Base-by-base conservation (phyloP, 2,329 filamentous ascomycete genomes). In the Penicillium thymicola region DNA sequence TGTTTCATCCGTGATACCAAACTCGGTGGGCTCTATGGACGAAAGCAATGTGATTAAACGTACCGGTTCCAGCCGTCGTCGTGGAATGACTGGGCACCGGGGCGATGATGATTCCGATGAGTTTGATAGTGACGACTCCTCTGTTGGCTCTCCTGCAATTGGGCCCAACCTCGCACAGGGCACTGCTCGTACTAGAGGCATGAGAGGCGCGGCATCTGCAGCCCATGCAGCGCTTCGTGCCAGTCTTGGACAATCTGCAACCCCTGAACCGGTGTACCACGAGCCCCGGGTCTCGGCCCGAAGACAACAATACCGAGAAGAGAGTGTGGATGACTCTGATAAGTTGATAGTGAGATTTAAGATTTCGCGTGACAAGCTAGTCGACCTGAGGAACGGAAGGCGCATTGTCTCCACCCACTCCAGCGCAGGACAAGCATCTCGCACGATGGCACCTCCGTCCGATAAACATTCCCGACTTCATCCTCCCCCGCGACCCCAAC, bases 1-100 rank as follows among this genome's bases (percentile, higher is more conserved):
- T 51, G 91, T 99, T 1, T 97, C 93, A 10, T 92, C 90, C 3
- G 92, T 96, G 21, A 84, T 99, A 57, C 94, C 94, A 16, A 94
- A 93, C 25, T 90, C 91, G 5, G 93, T 89, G 5, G 79, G 85
- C 54, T 84, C 84, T 3, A 78, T 96, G 44, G 92, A 97, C 60
- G 90, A 94, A 43, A 96, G 90, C 67, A 85, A 91, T 43, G 81
- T 97, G 6, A 96, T 89, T 78, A 96, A 96, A 77, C 85, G 89
- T 51, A 82, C 87, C 21, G 83, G 85, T 32, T 87, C 83, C 30
- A 79, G 81, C 60, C 73, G 81, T n/a, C 81, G 82, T 48, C 84
- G 86, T 69, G 81, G 87, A 53, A 72, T 78, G 47, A 78, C 78
- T 38, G 81, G 83, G 45, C 84, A 88, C 61, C 77, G 77, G 30